These are phyloP conservation scores for Globisporangium ultimum DNA, from an alignment of 352 stramenopile genomes.

Conservation along the genomic window DNA sequence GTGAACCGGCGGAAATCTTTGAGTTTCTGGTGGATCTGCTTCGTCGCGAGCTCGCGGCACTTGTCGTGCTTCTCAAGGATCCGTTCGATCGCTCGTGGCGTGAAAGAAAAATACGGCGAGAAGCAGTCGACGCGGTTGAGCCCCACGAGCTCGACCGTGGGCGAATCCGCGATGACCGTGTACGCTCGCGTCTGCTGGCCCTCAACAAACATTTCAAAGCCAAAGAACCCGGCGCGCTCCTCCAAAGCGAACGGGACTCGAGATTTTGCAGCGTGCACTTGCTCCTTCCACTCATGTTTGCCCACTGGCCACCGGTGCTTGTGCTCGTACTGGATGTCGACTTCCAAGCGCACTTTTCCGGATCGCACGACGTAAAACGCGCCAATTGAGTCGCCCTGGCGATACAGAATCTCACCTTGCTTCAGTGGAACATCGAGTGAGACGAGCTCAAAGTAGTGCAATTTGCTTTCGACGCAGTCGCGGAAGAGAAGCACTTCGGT, in stretches of 20 bases:
- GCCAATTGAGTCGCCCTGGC: conserved; percentile 53
- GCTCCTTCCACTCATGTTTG: conserved; percentile 49
- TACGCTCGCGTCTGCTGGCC: conserved; percentile 41
- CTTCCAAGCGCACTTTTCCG: conserved; percentile 49
- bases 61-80: conserved; percentile 56
- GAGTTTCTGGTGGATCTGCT: conserved; percentile 51
- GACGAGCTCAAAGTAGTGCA: conserved; percentile 76
- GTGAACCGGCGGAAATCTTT: conserved; percentile 35
- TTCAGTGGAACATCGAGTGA: conserved; percentile 67
- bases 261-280: conserved; percentile 47
- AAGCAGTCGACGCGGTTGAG: conserved; percentile 75
- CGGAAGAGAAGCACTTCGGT: conserved; percentile 64
- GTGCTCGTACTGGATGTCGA: conserved; percentile 70
- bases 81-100: conserved; percentile 46
- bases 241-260: conserved; percentile 51
- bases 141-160: conserved; percentile 47
- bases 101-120: conserved; percentile 74
- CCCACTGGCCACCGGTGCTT: conserved; percentile 56
- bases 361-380: conserved; percentile 69
- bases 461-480: conserved; percentile 70
- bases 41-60: conserved; percentile 32
- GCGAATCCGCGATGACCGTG: conserved; percentile 54
- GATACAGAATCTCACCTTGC: conserved; percentile 54
- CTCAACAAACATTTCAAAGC: conserved; percentile 71
- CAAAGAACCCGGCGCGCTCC: conserved; percentile 53